A percentile compares a stretch with the other conserved stretches of the same genome.
Evolutionary conservation across 2,329 filamentous ascomycete species (phyloP).

Genomic region (Coniochaeta pulveracea): DNA sequence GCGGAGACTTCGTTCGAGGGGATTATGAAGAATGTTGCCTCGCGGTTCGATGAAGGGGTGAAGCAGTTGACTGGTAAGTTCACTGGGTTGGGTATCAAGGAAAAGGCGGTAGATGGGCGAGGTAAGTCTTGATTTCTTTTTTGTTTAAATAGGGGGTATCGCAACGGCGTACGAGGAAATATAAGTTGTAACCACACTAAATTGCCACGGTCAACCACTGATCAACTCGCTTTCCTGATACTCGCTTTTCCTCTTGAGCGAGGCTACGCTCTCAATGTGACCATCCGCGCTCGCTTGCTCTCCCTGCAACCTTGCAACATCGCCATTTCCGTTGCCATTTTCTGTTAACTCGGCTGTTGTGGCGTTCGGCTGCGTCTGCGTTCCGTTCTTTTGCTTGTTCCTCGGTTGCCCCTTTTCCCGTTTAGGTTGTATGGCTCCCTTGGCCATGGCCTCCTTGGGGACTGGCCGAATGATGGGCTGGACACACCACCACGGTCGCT

Average conservation of each 20-base stretch:
- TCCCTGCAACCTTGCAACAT: slow-evolving; percentile 1
- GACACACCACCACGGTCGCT: slow-evolving; percentile 79
- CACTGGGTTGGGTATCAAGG: too few species aligned
- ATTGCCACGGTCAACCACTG: slow-evolving; percentile 7
- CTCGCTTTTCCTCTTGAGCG: slow-evolving; percentile 7
- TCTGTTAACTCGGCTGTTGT: neutral
- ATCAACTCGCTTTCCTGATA: slow-evolving; percentile 9
- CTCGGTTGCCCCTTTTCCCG: slow-evolving; percentile 20
- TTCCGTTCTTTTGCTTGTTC: slow-evolving; percentile 7
- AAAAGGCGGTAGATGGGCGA: too few species aligned
- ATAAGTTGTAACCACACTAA: too few species aligned
- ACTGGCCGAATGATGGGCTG: slow-evolving; percentile 80
- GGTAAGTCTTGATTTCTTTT: too few species aligned
- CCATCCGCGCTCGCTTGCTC: neutral
- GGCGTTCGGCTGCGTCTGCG: neutral
- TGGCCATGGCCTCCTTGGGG: slow-evolving; percentile 76
- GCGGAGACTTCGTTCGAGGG: too few species aligned
- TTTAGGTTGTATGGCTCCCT: slow-evolving; percentile 64
- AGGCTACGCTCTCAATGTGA: neutral
- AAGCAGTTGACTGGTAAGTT: too few species aligned
- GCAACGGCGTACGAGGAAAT: too few species aligned
- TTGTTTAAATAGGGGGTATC: too few species aligned
- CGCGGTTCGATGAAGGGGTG: too few species aligned
- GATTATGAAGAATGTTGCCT: too few species aligned
- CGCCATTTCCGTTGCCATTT: neutral